Conservation (phyloP, 345 rosid species). For the Cochlearia excelsa region DNA sequence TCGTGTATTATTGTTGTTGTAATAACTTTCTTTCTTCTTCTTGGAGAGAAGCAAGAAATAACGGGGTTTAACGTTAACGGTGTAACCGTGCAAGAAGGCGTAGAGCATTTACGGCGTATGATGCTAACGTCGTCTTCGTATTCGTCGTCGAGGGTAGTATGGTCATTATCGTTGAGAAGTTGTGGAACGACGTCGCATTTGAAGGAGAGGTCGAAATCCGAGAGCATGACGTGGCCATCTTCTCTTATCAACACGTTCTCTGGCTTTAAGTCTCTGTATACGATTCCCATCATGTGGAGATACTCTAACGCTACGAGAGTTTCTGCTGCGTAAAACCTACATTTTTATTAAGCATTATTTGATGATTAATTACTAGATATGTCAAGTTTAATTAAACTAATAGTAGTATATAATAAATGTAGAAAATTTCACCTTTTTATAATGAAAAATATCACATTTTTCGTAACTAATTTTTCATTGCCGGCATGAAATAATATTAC, state of each 20-base stretch:
- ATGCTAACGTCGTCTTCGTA: slow-evolving; percentile 20
- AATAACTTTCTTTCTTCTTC: slow-evolving; percentile 34
- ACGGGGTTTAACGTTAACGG: slow-evolving; percentile 62
- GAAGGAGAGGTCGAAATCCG: slow-evolving; percentile 78
- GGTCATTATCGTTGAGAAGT: slow-evolving; percentile 39
- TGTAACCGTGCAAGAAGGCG: slow-evolving; percentile 48
- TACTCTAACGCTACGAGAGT: slow-evolving; percentile 61
- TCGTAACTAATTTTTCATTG: background rate
- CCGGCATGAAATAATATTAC: background rate
- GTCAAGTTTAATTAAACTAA: background rate
- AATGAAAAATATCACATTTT: background rate
- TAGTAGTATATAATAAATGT: no score
- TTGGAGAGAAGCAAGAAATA: slow-evolving; percentile 59
- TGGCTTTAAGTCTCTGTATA: slow-evolving; percentile 61
- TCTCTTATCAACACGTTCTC: slow-evolving; percentile 69
- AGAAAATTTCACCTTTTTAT: background rate
- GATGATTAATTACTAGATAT: slow-evolving; percentile 5
- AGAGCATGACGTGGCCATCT: slow-evolving; percentile 73
- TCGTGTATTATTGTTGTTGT: slow-evolving; percentile 52
- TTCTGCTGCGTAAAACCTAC: slow-evolving; percentile 76
- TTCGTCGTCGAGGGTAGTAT: background rate
- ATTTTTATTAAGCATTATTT: slow-evolving; percentile 13
- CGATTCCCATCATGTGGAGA: slow-evolving; percentile 81
- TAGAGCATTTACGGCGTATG: slow-evolving; percentile 38
- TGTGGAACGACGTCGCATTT: slow-evolving; percentile 85